Base-by-base conservation (phyloP, 1,284 basidiomycete genomes). In the Nidula niveotomentosa region DNA sequence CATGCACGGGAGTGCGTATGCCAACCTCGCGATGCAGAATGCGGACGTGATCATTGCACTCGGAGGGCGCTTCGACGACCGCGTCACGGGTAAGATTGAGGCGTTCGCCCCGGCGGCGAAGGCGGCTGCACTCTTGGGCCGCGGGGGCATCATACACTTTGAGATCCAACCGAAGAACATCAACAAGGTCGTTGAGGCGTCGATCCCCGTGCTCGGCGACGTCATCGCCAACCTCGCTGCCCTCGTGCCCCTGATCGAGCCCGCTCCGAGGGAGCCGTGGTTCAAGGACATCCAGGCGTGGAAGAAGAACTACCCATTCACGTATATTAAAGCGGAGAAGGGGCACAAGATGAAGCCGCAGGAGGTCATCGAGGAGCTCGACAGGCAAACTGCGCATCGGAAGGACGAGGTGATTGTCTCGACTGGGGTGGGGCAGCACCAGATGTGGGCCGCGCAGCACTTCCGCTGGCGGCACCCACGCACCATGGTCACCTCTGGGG, bases 161-260 rank as follows among this genome's bases (percentile, higher is more conserved):
- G 97, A 99, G 78, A 95, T 99, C 63, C 90, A 90, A 78, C 94
- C 96, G 50, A 98, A 99, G 82, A 99, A 99, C 78, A 86, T 99
- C 76, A 99, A 99, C 85, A 99, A 99, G 77, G 95, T 99, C 58
- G 87, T 99, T 52, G 89, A 99, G 63, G 95, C 97, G 30, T 89
- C 91, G 49, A 92, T 98, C 58, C 93, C 97, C 52, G 83, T 99
- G 63, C 84, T 98, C 51, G 96, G 96, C 52, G 96, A 99, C 69
- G 96, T 98, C 53, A 83, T 92, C 30, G 75, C 88, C 49, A 96
- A 94, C 70, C 75, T 99, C 59, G 84, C 81, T 18, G 79, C 88
- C 41, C 83, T 98, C 59, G 86, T 98, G 18, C 93, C 94, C 4
- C 74, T 92, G 73, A 88, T 98, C 65, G 70, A 83, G 56, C 66